Base-by-base conservation (phyloP, 352 stramenopile species). In the Phytophthora pluvialis region DNA sequence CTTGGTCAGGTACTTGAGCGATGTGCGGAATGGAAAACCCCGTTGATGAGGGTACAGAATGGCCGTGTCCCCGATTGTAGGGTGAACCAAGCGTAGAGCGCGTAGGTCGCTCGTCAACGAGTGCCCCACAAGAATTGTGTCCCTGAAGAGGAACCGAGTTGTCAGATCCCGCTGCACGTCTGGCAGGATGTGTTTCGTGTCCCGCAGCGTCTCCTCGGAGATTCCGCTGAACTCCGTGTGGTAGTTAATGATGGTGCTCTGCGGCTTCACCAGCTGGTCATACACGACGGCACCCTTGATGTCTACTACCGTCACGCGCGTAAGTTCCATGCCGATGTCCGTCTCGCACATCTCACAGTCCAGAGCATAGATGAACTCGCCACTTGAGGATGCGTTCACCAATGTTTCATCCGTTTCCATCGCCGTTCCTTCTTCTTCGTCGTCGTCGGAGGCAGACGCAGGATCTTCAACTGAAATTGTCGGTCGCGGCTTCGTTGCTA, bases 281-380 rank as follows among this genome's bases (percentile, higher is more conserved):
- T 95, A 94, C 12, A 95, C 82, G n/a, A 91, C 73, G 5, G 47
- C 29, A 1, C 81, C 73, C 8, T 74, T 43, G 9, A 77, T 67
- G 35, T 95, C 73, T 5, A 95, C 84, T 3, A 95, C 74, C 1
- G 89, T 96, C 36, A 94, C 74, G 21, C 89, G 86, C 44, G 89
- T 95, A 15, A 96, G 71, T 60, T 94, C 86, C 71, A 87, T 86
- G 25, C 89, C 89, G 29, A 94, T 68, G 44, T 91, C 88, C 2
- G 89, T 97, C 67, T 95, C 83, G 50, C 88, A 95, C 89, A 97
- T 97, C 57, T 97, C 89, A 64, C 89, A 97, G 53, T 97, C 89
- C 40, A 97, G 45, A n/a, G 85, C 89, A 53, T 89, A 86, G 39
- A 94, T 75, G 31, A 76, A 72, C 1, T 56, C 50, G 15, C 44